Evolutionary conservation across 2,329 filamentous ascomycete genomes (phyloP).

Genomic region (Xylariales sp.): DNA sequence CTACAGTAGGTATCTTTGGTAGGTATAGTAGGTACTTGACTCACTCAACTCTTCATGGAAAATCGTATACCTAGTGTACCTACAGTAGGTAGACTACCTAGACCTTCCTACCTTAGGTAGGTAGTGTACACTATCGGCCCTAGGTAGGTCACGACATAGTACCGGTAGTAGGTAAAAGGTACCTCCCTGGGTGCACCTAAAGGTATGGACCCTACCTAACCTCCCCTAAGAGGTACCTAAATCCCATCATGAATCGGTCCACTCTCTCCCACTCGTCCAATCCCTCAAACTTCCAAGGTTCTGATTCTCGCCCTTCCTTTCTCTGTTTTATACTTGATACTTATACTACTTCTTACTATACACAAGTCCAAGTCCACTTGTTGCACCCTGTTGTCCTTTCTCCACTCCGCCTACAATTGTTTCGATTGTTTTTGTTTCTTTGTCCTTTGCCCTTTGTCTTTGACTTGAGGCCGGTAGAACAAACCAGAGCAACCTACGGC

Average conservation of each 20-base stretch:
- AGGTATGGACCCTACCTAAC: neutral
- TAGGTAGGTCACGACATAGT: no score
- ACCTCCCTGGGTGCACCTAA: no score
- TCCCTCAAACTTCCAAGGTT: constrained; percentile 23
- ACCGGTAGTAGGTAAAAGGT: no score
- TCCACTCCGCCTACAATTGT: constrained; percentile 34
- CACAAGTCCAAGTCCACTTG: neutral
- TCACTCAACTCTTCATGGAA: no score
- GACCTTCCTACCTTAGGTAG: no score
- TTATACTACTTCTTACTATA: neutral
- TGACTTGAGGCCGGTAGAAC: constrained; percentile 4
- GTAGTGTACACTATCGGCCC: no score
- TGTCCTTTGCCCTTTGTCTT: constrained; percentile 33
- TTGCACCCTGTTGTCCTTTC: constrained; percentile 24
- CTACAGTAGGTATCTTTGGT: no score
- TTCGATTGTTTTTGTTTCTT: constrained; percentile 41
- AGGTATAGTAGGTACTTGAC: no score
- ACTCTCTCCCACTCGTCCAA: constrained; percentile 21
- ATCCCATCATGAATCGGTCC: constrained; percentile 24
- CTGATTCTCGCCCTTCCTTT: constrained; percentile 13
- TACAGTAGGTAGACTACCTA: no score
- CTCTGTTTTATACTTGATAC: constrained; percentile 16
- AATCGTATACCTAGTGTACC: no score
- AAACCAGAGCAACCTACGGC: constrained; percentile 28
- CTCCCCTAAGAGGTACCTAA: constrained; percentile 1